phyloP scores from a whole-genome alignment of 2,329 filamentous ascomycete species.

The Leptosphaerulina australis region DNA sequence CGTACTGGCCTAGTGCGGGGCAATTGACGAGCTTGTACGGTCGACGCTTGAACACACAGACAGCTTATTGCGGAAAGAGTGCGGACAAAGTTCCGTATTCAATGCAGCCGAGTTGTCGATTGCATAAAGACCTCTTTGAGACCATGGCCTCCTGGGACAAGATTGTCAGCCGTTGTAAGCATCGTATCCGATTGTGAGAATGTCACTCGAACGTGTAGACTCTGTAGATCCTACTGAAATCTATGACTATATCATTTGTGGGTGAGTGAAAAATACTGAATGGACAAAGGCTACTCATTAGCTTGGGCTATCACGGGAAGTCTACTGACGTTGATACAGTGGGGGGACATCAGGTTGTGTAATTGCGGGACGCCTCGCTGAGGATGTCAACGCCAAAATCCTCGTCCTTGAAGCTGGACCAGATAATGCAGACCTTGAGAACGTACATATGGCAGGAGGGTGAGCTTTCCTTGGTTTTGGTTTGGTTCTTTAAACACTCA shows the following conservation, averaged over 20 bases:
- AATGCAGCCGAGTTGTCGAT: neutral
- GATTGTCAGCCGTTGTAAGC: neutral
- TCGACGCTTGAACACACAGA: constrained; percentile 1
- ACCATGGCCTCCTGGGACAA: no score
- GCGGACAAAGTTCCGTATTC: constrained; percentile 18
- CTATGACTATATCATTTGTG: constrained; percentile 39
- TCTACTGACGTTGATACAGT: constrained; percentile 21
- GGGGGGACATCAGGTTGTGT: constrained; percentile 58
- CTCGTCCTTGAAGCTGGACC: constrained; percentile 58
- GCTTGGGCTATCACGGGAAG: neutral
- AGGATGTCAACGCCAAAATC: constrained; percentile 51
- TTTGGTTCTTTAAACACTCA: neutral
- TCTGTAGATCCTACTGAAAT: constrained; percentile 25
- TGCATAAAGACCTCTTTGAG: constrained; percentile 8
- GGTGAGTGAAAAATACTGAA: constrained; percentile 18
- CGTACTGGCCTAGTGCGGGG: neutral
- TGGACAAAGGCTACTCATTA: constrained; percentile 19
- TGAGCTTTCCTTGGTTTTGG: constrained; percentile 20
- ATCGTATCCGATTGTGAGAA: neutral
- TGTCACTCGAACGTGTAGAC: constrained; percentile 29
- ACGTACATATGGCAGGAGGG: constrained; percentile 59
- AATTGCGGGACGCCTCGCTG: constrained; percentile 56
- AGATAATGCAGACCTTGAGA: constrained; percentile 54
- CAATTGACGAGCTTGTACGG: neutral
- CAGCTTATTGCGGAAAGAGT: constrained; percentile 6